Percentiles rank a stretch among this genome's conserved stretches.
Conservation (phyloP, 805 yeast species). For the Metschnikowia proteae region DNA sequence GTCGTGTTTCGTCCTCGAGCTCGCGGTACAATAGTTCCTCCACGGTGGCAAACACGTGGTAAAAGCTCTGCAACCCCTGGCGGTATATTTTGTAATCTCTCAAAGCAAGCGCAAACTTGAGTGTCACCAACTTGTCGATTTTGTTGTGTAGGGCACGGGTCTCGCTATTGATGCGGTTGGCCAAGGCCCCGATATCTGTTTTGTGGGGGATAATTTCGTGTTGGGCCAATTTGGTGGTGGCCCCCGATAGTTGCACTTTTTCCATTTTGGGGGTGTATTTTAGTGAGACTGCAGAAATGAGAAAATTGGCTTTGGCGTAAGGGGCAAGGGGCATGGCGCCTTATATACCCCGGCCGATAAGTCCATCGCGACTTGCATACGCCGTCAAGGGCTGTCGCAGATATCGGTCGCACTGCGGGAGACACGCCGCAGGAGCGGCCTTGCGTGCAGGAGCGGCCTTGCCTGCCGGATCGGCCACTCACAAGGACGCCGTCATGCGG, state of each 20-base stretch:
- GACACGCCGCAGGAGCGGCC: not conserved
- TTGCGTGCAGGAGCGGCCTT: not conserved
- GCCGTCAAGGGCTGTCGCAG: conserved; percentile 6
- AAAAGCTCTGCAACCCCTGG: conserved; percentile 74
- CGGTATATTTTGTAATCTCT: conserved; percentile 73
- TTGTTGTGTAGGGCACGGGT: conserved; percentile 65
- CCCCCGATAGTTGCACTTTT: conserved; percentile 6
- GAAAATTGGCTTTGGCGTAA: too few species aligned
- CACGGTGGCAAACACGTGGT: conserved; percentile 63
- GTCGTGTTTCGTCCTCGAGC: conserved; percentile 34
- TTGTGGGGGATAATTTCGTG: conserved; percentile 69
- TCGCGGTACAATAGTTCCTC: conserved; percentile 51
- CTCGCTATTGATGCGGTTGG: conserved; percentile 71
- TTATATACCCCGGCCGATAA: conserved; percentile 9
- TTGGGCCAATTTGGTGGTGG: conserved; percentile 33
- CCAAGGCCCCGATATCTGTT: conserved; percentile 78
- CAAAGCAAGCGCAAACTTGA: conserved; percentile 70
- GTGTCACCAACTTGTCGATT: conserved; percentile 63
- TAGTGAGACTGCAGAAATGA: too few species aligned
- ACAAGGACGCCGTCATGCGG: too few species aligned
- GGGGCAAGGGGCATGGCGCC: not conserved
- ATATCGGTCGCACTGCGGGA: conserved; percentile 7
- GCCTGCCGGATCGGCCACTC: not conserved
- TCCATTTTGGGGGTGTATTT: not conserved
- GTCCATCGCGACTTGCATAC: conserved; percentile 9